Percentiles rank a stretch among this genome's conserved stretches.
Conservation (phyloP, 805 yeast genomes). For the Millerozyma miso region DNA sequence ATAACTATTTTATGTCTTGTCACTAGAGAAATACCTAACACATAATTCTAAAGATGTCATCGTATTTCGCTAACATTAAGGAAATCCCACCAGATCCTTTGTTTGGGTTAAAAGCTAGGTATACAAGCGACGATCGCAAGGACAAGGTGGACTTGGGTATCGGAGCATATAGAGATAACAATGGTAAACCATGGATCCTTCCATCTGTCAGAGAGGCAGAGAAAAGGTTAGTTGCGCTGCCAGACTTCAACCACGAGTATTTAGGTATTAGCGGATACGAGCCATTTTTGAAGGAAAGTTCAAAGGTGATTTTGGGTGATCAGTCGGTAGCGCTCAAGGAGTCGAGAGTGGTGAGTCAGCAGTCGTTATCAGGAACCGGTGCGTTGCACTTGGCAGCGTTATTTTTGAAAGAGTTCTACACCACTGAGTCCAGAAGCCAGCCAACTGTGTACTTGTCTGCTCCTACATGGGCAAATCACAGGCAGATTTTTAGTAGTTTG, state of each 20-base stretch:
- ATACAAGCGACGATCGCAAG: constrained; percentile 50
- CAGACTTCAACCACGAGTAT: constrained; percentile 79
- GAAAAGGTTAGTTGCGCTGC: constrained; percentile 51
- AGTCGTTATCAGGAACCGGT: constrained; percentile 84
- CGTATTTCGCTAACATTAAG: constrained; percentile 46
- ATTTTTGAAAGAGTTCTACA: constrained; percentile 53
- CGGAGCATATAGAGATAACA: constrained; percentile 71
- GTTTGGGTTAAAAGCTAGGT: constrained; percentile 74
- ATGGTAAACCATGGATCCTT: constrained; percentile 67
- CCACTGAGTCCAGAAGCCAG: constrained; percentile 18
- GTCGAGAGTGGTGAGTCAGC: constrained; percentile 56
- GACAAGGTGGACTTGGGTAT: constrained; percentile 82
- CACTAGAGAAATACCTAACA: too few species aligned
- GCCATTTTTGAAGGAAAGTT: constrained; percentile 64
- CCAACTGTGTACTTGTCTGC: constrained; percentile 63
- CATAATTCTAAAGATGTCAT: constrained; percentile 36
- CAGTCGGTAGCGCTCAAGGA: constrained; percentile 50
- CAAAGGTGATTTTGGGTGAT: constrained; percentile 66
- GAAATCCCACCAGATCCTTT: constrained; percentile 83
- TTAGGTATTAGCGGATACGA: constrained; percentile 76
- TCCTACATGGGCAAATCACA: constrained; percentile 99
- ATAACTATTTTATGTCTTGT: too few species aligned
- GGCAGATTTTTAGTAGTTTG: constrained; percentile 67
- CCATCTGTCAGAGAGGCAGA: constrained; percentile 73
- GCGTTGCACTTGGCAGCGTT: constrained; percentile 87